Evolutionary conservation across 1,284 basidiomycete genomes (phyloP).

Genomic region (Cystobasidium sp.): DNA sequence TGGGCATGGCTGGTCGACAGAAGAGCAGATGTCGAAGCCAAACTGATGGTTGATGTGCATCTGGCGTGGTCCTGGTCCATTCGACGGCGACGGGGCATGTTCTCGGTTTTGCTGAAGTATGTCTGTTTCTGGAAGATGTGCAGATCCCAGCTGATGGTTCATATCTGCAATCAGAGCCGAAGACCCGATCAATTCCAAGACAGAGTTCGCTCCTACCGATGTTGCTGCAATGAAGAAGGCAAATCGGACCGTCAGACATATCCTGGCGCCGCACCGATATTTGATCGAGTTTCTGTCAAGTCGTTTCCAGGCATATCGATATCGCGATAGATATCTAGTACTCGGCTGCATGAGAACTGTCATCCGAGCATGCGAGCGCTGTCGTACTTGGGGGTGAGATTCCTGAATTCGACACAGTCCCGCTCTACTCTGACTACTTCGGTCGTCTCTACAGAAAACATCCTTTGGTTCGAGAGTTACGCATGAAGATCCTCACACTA

Average conservation of each 20-base stretch:
- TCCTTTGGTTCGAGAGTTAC: conserved; percentile 83
- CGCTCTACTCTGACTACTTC: neutral
- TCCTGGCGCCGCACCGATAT: conserved; percentile 80
- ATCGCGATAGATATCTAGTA: conserved; percentile 82
- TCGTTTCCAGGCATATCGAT: conserved; percentile 89
- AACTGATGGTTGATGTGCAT: conserved; percentile 80
- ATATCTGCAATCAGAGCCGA: conserved; percentile 65
- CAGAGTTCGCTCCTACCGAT: conserved; percentile 89
- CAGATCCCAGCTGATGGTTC: neutral
- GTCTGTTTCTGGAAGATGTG: conserved; percentile 52
- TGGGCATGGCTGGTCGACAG: conserved; percentile 98
- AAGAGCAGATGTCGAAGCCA: conserved; percentile 74
- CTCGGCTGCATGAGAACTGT: conserved; percentile 81
- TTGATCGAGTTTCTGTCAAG: conserved; percentile 90
- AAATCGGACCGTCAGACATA: conserved; percentile 69
- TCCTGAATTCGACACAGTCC: neutral
- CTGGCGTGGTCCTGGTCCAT: conserved; percentile 86
- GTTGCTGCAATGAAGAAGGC: conserved; percentile 79
- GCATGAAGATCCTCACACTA: conserved; percentile 87
- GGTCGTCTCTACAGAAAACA: conserved; percentile 71
- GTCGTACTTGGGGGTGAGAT: conserved; percentile 72
- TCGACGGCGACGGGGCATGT: conserved; percentile 75
- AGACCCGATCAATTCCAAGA: conserved; percentile 84
- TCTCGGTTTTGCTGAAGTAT: conserved; percentile 78
- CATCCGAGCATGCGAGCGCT: conserved; percentile 72